Conservation (phyloP, 768 basidiomycete species). For the Sutorius australiensis region DNA sequence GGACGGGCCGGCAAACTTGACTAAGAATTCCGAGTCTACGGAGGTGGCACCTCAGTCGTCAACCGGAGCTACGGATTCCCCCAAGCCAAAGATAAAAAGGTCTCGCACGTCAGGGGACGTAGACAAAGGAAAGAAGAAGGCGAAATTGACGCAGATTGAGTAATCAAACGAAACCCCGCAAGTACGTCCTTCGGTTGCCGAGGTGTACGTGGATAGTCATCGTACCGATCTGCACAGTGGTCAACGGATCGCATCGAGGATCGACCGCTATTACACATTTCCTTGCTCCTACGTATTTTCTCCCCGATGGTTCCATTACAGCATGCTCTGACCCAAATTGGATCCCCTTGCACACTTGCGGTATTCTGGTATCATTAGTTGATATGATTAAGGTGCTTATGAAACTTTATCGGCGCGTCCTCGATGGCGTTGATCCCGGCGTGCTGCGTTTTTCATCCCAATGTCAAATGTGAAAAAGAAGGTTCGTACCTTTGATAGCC, state of each 20-base stretch:
- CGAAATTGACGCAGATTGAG: constrained; percentile 21
- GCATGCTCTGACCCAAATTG: constrained; percentile 14
- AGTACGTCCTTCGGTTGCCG: constrained; percentile 21
- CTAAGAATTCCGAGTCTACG: constrained; percentile 6
- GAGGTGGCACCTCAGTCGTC: constrained; percentile 5
- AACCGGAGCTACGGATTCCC: constrained; percentile 2
- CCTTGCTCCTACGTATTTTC: constrained; percentile 11
- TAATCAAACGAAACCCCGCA: constrained; percentile 16
- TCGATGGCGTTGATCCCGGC: constrained; percentile 28
- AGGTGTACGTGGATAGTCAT: constrained; percentile 9
- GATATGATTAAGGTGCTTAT: constrained; percentile 25
- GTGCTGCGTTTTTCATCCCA: constrained; percentile 20
- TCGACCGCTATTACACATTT: constrained; percentile 14
- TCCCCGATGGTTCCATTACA: constrained; percentile 20
- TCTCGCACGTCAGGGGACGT: constrained; percentile 19
- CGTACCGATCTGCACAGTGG: constrained; percentile 17
- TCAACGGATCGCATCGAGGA: constrained; percentile 16
- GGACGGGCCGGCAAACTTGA: constrained; percentile 14
- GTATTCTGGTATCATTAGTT: constrained; percentile 19
- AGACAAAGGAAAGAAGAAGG: constrained; percentile 24
- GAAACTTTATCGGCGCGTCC: constrained; percentile 26
- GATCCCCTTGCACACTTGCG: constrained; percentile 11
- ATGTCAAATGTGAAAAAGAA: constrained; percentile 20
- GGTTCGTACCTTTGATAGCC: constrained; percentile 24
- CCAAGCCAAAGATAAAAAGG: constrained; percentile 20